A percentile compares a stretch with the other conserved stretches of the same genome.
Evolutionary conservation across 176 grass and related monocot genomes (phyloP).

Genomic region (Aegilops longissima): DNA sequence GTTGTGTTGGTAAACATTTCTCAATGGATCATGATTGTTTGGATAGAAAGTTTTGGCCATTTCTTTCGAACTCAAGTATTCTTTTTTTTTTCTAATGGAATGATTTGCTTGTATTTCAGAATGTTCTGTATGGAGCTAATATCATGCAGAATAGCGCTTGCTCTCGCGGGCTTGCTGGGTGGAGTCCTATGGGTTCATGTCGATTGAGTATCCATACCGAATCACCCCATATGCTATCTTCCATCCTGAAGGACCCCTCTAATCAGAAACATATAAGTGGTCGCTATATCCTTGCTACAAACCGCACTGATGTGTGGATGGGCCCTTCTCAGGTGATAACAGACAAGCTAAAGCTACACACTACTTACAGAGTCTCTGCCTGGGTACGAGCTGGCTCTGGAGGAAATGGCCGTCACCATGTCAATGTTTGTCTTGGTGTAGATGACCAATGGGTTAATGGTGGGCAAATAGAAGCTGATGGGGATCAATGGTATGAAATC

Average conservation of each 20-base stretch:
- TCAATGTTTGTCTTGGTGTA: constrained; percentile 84
- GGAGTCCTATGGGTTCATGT: constrained; percentile 92
- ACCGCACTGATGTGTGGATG: constrained; percentile 89
- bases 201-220: constrained; percentile 57
- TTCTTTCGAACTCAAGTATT: constrained; percentile 3
- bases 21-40: not conserved
- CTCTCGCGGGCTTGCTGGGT: constrained; percentile 58
- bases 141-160: constrained; percentile 68
- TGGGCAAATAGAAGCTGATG: constrained; percentile 57
- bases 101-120: constrained; percentile 56
- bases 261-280: constrained; percentile 45
- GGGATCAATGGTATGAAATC: constrained; percentile 73
- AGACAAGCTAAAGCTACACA: constrained; percentile 70
- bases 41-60: not conserved
- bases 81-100: constrained; percentile 10
- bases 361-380: constrained; percentile 80
- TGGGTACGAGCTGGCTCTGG: constrained; percentile 77
- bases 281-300: constrained; percentile 56
- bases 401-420: constrained; percentile 56
- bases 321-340: constrained; percentile 95
- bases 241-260: constrained; percentile 30
- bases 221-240: constrained; percentile 54
- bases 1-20: constrained; percentile 5
- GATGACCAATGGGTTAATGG: constrained; percentile 75
- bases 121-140: constrained; percentile 55